Evolutionary conservation across 306 rosid species (phyloP), one percentile per base, ranked within the genome.

Genomic region (Malus fusca): DNA sequence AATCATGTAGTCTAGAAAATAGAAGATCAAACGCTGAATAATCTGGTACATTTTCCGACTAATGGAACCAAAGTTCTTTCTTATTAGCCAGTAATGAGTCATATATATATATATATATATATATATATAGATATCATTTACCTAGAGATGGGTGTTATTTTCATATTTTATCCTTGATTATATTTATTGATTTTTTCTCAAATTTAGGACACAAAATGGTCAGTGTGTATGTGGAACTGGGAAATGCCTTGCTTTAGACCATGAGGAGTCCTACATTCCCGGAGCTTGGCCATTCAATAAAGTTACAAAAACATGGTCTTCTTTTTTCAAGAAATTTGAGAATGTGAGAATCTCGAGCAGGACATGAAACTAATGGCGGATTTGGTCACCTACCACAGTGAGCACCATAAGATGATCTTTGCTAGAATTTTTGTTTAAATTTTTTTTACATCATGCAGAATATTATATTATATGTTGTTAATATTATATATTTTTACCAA

Each of bases 281-380:
- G 73, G 88, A 65, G 91, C 84, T 84, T 91, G 85, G 91, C 86
- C 93, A 89, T 69, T 66, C 80, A 82, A 88, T 83, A 85, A 86
- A 84, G 85, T 84, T 75, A 80, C 79, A 82, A 82, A 80, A 66
- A 64, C 53, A 62, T 9, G 66, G 12, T 74, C 78, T 81, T 70
- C 19, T 52, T 37, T 23, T 23, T 40, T 28, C 73, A 78, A 72
- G 78, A 73, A 68, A 74, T 66, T 4, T 79, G 81, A 85, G 98
- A 94, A 90, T 92, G 88, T 88, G 92, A 81, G 93, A 88, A 92
- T 92, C 97, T 92, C 96, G 87, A 91, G 97, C 73, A 73, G 68
- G 75, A 25, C 79, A 11, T 13, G 40, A 40, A 81, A 85, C 74
- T 77, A 82, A 83, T 48, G 88, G 80, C 82, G 89, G 93, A 89